Evolutionary conservation across 257 asterid genomes (phyloP).

Genomic region (Buddleja alternifolia): DNA sequence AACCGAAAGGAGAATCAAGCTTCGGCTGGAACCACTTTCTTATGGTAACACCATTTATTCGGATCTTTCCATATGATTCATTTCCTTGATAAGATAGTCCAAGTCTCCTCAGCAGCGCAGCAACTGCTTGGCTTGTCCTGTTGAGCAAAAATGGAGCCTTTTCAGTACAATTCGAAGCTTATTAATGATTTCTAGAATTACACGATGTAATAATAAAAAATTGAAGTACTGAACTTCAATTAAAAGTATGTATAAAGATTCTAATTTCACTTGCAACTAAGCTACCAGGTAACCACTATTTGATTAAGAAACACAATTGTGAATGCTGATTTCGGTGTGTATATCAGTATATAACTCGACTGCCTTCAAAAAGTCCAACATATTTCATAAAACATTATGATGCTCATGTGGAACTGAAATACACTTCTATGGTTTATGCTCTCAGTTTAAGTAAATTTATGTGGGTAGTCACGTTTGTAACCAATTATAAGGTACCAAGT

Average conservation of each 20-base stretch:
- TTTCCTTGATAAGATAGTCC: slow-evolving; percentile 76
- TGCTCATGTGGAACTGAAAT: background rate
- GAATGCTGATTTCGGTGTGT: slow-evolving; percentile 2
- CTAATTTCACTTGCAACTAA: slow-evolving; percentile 1
- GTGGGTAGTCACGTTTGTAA: background rate
- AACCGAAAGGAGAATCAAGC: slow-evolving; percentile 54
- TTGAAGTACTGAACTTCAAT: slow-evolving; percentile 1
- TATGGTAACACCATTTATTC: slow-evolving; percentile 71
- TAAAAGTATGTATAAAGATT: slow-evolving; percentile 2
- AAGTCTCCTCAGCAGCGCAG: slow-evolving; percentile 84
- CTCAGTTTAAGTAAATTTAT: slow-evolving; percentile 5
- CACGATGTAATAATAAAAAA: slow-evolving; percentile 16
- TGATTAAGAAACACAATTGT: slow-evolving; percentile 1
- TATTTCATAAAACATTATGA: background rate
- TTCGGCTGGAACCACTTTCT: slow-evolving; percentile 92
- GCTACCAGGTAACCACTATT: slow-evolving; percentile 1
- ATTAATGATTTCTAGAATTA: slow-evolving; percentile 12
- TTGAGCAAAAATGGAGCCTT: slow-evolving; percentile 35
- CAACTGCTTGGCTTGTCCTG: slow-evolving; percentile 85
- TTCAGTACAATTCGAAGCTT: slow-evolving; percentile 16
- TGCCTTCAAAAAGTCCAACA: slow-evolving; percentile 11
- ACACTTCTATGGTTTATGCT: slow-evolving; percentile 15
- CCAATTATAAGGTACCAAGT: slow-evolving; percentile 18
- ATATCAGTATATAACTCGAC: slow-evolving; percentile 1
- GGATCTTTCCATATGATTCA: slow-evolving; percentile 83